These are phyloP conservation scores for Erysimum cheiri DNA, from an alignment of 441 rosid species.

Conservation along the genomic window DNA sequence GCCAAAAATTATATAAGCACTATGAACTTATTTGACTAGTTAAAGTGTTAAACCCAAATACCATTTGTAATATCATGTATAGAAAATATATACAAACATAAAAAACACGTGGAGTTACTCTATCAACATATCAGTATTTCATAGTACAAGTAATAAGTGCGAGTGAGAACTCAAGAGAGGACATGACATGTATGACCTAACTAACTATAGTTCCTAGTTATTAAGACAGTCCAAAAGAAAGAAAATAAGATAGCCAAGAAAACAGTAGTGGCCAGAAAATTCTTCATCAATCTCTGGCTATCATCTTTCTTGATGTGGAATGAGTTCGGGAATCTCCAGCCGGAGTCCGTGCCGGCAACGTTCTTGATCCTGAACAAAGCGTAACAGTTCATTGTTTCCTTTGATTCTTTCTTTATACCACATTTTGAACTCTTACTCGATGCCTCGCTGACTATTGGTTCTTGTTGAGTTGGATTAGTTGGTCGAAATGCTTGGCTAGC, in stretches of 20 bases:
- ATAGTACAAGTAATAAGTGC: background rate
- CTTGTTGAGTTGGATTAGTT: constrained; percentile 31
- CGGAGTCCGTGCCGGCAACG: background rate
- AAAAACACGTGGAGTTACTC: constrained; percentile 1
- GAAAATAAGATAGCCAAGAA: constrained; percentile 36
- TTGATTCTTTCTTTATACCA: constrained; percentile 34
- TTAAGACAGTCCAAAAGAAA: constrained; percentile 25
- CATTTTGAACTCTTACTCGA: constrained; percentile 33
- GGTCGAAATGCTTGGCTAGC: constrained; percentile 36
- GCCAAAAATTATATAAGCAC: too few relatives aligned
- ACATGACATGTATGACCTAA: constrained; percentile 2
- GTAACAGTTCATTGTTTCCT: constrained; percentile 25
- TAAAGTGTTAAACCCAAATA: too few relatives aligned
- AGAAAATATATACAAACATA: background rate
- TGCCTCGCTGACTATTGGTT: constrained; percentile 31
- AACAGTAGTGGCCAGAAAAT: constrained; percentile 24
- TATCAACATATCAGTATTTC: background rate
- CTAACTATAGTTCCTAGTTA: constrained; percentile 6
- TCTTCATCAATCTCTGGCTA: constrained; percentile 24
- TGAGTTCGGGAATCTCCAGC: constrained; percentile 19
- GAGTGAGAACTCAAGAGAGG: background rate
- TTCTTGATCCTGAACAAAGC: constrained; percentile 40
- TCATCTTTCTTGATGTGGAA: constrained; percentile 35
- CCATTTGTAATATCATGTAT: background rate
- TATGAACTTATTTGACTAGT: too few relatives aligned